These are phyloP conservation scores for Talaromyces rugulosus DNA, from an alignment of 2,329 filamentous ascomycete species.

Conservation along the genomic window DNA sequence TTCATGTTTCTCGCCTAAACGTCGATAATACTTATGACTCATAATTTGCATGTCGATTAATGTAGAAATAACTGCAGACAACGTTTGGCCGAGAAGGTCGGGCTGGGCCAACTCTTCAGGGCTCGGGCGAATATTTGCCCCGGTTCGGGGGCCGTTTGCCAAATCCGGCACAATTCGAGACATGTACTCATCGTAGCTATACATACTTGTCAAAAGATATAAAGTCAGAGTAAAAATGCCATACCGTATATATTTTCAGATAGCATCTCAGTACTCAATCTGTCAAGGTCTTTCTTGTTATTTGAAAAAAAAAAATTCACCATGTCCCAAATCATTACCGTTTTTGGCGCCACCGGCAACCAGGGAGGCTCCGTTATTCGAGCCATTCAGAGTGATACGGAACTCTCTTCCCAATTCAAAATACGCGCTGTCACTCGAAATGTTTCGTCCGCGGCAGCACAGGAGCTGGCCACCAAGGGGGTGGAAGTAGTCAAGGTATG, in stretches of 20 bases:
- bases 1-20: not conserved
- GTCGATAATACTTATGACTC: not conserved
- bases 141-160: too few relatives aligned
- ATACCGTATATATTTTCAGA: not conserved
- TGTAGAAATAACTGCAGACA: not conserved
- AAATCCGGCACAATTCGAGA: not conserved
- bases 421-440: conserved; percentile 57
- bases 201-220: not conserved
- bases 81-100: not conserved
- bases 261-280: not conserved
- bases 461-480: conserved; percentile 42
- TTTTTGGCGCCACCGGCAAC: conserved; percentile 58
- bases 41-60: not conserved
- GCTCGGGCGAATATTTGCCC: not conserved
- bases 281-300: not conserved
- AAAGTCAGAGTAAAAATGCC: not conserved
- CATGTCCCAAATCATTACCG: conserved; percentile 38
- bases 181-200: not conserved
- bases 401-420: conserved; percentile 45
- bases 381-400: conserved; percentile 38
- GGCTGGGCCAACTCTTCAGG: not conserved
- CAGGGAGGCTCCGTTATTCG: conserved; percentile 57
- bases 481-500: conserved; percentile 48
- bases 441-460: conserved; percentile 39
- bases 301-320: not conserved